Conservation (phyloP, 306 rosid genomes). For the Potentilla sterilis region DNA sequence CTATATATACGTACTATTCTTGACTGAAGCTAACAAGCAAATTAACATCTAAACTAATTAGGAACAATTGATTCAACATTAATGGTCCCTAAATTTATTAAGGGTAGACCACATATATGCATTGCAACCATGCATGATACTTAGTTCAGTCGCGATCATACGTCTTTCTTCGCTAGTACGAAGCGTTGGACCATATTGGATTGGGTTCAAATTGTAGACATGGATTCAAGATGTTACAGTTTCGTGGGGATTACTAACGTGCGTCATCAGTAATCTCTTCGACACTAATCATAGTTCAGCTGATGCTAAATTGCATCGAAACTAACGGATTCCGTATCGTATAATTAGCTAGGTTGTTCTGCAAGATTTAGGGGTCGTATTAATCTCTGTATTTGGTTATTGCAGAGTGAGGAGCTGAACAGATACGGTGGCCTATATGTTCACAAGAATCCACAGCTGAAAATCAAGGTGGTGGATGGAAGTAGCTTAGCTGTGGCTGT, state of each 20-base stretch:
- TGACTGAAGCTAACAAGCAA: background rate
- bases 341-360: too few species aligned
- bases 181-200: background rate
- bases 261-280: too few species aligned
- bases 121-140: too few species aligned
- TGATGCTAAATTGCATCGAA: too few species aligned
- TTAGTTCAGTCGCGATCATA: too few species aligned
- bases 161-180: background rate
- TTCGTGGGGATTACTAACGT: too few species aligned
- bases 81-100: background rate
- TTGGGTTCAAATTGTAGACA: too few species aligned
- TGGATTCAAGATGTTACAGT: background rate
- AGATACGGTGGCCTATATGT: constrained; percentile 55
- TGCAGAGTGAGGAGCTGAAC: constrained; percentile 66
- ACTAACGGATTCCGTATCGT: too few species aligned
- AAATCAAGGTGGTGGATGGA: constrained; percentile 69
- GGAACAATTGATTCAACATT: background rate
- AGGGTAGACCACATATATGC: too few species aligned
- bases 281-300: background rate
- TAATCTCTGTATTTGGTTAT: background rate
- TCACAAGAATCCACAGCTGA: constrained; percentile 45
- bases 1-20: background rate
- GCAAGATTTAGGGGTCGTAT: too few species aligned
- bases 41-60: background rate
- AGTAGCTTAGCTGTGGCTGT: constrained; percentile 67